Percentiles rank a stretch among this genome's conserved stretches.
Conservation (phyloP, 306 rosid species). For the Pterocarpus santalinus region DNA sequence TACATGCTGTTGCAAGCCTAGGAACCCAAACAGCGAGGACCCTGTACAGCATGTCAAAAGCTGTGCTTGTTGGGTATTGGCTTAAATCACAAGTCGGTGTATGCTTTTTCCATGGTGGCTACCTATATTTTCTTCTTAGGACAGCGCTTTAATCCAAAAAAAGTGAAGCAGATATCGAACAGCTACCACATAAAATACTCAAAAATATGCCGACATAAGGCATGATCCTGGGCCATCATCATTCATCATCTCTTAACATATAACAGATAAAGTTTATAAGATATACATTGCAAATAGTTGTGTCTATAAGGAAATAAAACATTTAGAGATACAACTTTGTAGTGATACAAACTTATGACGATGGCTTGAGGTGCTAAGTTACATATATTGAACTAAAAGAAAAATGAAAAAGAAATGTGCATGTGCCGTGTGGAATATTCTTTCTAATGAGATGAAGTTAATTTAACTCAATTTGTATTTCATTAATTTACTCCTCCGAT, state of each 20-base stretch:
- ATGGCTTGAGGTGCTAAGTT: no score
- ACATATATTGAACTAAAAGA: no score
- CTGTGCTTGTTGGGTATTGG: slow-evolving; percentile 42
- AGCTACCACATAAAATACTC: not conserved
- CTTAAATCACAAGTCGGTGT: slow-evolving; percentile 57
- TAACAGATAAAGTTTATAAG: not conserved
- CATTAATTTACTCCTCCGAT: no score
- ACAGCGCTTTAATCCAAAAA: slow-evolving; percentile 31
- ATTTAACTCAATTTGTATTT: no score
- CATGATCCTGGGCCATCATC: slow-evolving; percentile 17
- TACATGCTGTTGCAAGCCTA: slow-evolving; percentile 21
- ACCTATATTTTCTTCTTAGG: slow-evolving; percentile 10
- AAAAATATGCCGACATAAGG: slow-evolving; percentile 50
- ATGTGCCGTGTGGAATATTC: no score
- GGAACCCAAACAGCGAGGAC: slow-evolving; percentile 48
- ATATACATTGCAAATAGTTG: not conserved
- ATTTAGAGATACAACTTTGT: not conserved
- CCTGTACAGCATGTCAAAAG: slow-evolving; percentile 51
- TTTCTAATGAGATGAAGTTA: no score
- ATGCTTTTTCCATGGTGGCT: slow-evolving; percentile 21
- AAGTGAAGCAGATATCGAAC: slow-evolving; percentile 3
- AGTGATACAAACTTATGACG: no score
- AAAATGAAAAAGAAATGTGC: no score
- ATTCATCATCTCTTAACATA: not conserved
- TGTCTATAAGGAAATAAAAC: not conserved